Base-by-base conservation (phyloP, 768 basidiomycete species). In the Gloeostereum incarnatum region DNA sequence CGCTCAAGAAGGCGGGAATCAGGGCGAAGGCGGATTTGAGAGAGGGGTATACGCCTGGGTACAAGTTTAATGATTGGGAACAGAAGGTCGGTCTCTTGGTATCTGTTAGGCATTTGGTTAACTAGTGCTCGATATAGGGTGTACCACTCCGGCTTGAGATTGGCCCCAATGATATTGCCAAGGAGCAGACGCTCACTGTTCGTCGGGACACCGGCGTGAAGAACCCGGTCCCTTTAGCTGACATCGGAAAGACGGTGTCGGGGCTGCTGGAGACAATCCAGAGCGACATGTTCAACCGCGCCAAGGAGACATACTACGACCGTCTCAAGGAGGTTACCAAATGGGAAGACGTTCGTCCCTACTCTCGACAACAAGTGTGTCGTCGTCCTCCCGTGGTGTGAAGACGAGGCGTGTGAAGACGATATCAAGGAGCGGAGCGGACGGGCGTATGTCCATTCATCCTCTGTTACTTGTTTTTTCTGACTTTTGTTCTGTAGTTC, bases 51-150 rank as follows among this genome's bases (percentile, higher is more conserved):
- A 98, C 94, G 21, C 96, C 96, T 6, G 96, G 96, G 21, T 98
- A 84, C 68, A 99, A 99, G 65, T 99, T 96, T 69, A 96, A 97
- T 56, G 90, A 98, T 52, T 97, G 94, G 92, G 96, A 99, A 66
- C 84, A 97, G 62, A 89, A 94, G 78, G 90, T 86, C 44, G 33
- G 61, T 43, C 40, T 9, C 30, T 35, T 37, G 17, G 27, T 18
- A 14, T 13, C 19, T 35, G 13, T 17, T 19, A 35, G 8, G 24
- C 27, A 39, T 31, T 40, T 11, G 26, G 36, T 33, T 31, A 29
- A n/a, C 16, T 23, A 36, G 18, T 22, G 3, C 48, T n/a, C n/a
- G n/a, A n/a, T n/a, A n/a, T n/a, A 92, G 86, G 96, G 96, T 56
- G 92, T 98, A 30, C 96, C 96, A 9, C 70, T 99, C 45, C 91